phyloP scores from a whole-genome alignment of 768 basidiomycete genomes.

The Lepiota brunneoincarnata region DNA sequence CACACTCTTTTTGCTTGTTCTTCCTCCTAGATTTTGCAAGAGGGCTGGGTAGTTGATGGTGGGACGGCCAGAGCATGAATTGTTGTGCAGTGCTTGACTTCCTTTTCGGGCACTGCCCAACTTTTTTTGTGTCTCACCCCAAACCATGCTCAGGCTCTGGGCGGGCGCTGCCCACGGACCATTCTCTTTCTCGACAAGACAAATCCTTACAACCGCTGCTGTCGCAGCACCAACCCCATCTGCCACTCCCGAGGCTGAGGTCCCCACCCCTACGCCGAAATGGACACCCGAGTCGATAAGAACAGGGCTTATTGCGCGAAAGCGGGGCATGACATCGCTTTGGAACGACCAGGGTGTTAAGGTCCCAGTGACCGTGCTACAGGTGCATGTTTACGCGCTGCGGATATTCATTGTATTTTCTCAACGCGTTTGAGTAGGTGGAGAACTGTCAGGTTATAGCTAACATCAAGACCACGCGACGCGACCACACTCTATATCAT shows the following conservation, averaged over 20 bases:
- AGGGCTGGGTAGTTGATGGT: slow-evolving; percentile 33
- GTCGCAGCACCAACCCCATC: slow-evolving; percentile 29
- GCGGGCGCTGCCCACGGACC: slow-evolving; percentile 37
- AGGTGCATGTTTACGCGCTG: slow-evolving; percentile 49
- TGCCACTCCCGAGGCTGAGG: slow-evolving; percentile 20
- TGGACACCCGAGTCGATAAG: slow-evolving; percentile 87
- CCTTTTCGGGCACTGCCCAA: slow-evolving; percentile 11
- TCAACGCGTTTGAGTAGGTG: slow-evolving; percentile 40
- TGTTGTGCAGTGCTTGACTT: slow-evolving; percentile 18
- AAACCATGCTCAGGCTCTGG: slow-evolving; percentile 53
- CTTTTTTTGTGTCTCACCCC: slow-evolving; percentile 13
- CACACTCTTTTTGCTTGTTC: slow-evolving; percentile 14
- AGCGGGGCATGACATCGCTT: slow-evolving; percentile 92
- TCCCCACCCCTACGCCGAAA: slow-evolving; percentile 37
- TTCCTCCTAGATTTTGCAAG: slow-evolving; percentile 26
- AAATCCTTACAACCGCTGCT: slow-evolving; percentile 41
- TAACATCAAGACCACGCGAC: slow-evolving; percentile 63
- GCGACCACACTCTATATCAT: slow-evolving; percentile 74
- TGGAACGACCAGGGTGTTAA: slow-evolving; percentile 90
- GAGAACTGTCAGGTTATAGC: slow-evolving; percentile 90
- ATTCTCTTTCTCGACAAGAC: slow-evolving; percentile 30
- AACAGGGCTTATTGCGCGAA: slow-evolving; percentile 90
- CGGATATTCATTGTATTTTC: slow-evolving; percentile 7
- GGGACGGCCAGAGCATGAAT: slow-evolving; percentile 73
- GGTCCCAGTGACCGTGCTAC: slow-evolving; percentile 90